Evolutionary conservation across 495 filamentous ascomycete genomes (phyloP).

Genomic region (Penicillium simplicissimum): DNA sequence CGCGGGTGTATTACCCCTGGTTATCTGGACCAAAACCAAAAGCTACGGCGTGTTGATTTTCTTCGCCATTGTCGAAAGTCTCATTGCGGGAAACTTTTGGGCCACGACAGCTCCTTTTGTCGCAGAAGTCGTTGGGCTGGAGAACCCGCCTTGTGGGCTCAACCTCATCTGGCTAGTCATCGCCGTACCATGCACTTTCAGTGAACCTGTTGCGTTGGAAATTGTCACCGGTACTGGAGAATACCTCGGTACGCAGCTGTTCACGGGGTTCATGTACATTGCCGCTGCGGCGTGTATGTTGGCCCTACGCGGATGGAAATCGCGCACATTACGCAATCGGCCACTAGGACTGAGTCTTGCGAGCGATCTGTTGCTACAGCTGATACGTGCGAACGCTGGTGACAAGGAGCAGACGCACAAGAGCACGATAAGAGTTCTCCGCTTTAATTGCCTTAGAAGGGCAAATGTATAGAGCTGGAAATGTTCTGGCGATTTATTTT

Average conservation of each 20-base stretch:
- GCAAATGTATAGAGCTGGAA: neutral
- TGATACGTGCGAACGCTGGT: neutral
- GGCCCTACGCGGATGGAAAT: conserved; percentile 1
- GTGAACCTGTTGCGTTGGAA: conserved; percentile 67
- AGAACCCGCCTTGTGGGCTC: conserved; percentile 59
- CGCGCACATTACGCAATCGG: neutral
- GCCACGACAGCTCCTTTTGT: conserved; percentile 64
- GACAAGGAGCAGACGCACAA: neutral
- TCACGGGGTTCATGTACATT: conserved; percentile 52
- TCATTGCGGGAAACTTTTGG: conserved; percentile 72
- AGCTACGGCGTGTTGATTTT: conserved; percentile 62
- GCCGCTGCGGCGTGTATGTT: conserved; percentile 1
- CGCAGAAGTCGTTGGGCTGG: conserved; percentile 68
- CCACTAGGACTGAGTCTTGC: neutral
- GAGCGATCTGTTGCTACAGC: neutral
- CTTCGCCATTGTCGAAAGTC: conserved; percentile 63
- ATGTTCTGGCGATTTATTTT: no score
- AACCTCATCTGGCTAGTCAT: conserved; percentile 66
- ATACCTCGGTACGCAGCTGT: conserved; percentile 65
- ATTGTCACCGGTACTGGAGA: conserved; percentile 48
- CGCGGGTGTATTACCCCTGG: conserved; percentile 59
- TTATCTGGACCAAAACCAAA: conserved; percentile 69
- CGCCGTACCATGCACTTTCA: conserved; percentile 64
- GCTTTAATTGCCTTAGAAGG: neutral
- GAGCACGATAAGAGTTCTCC: neutral